Evolutionary conservation across 257 asterid genomes (phyloP), one percentile per base, ranked within the genome.

Genomic region (Anisodus tanguticus): DNA sequence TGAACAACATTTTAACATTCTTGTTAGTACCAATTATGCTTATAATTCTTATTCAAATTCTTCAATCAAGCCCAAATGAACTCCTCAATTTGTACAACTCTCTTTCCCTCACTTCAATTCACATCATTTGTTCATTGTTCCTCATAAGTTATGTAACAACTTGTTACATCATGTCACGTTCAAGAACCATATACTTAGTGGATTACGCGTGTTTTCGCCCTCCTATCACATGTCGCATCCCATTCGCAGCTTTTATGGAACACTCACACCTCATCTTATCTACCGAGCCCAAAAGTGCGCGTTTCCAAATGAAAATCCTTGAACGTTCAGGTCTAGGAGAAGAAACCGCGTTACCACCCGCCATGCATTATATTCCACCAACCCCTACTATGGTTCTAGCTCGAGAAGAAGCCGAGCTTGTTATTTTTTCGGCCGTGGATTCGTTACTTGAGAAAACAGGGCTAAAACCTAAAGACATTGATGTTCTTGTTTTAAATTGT

Each of bases 251-350:
- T 0, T 90, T 87, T 80, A 83, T 90, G 84, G 97, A 93, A 81
- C 97, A 93, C 57, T 82, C 88, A 0, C 51, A 60, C 0, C 49
- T 90, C 19, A 87, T 79, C 4, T 49, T 90, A 3, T 51, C 80
- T 9, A 31, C 55, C 3, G 88, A 92, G 76, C 93, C 95, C 0
- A 92, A 88, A 41, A 90, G 93, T 59, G 86, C 89, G 15, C 88
- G 84, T 17, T 92, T 92, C 85, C 94, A 91, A 31, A 84, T 88
- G 88, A 90, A 85, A 80, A 93, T 93, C 8, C 92, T 93, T 4
- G 93, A 89, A 71, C 92, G 95, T 1, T 89, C 95, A 0, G 97
- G 97, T 10, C 87, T 93, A 0, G 92, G 95, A 0, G 95, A 91
- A 70, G 92, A 90, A 53, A 93, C 97, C 0, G 88, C 92, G 8